A percentile compares a stretch with the other conserved stretches of the same genome.
Evolutionary conservation across 2,329 filamentous ascomycete species (phyloP).

Genomic region (Triangularia setosa): DNA sequence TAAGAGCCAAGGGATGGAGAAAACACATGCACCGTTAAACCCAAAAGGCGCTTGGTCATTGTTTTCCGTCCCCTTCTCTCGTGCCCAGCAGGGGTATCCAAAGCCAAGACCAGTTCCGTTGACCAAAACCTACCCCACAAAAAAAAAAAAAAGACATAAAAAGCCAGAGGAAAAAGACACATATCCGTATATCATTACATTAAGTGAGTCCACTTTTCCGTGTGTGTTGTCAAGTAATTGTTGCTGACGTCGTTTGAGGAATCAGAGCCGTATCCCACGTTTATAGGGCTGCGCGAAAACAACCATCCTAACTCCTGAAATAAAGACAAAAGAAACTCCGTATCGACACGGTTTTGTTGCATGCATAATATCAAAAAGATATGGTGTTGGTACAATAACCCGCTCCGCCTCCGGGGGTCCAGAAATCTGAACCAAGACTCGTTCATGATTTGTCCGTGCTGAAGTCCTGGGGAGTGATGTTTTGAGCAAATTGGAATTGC

Average conservation of each 20-base stretch:
- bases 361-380: background rate
- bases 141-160: conserved; percentile 9
- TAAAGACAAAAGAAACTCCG: background rate
- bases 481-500: conserved; percentile 45
- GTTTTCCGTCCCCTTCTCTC: background rate
- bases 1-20: background rate
- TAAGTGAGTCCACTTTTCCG: conserved; percentile 3
- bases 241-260: conserved; percentile 1
- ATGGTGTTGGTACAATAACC: conserved; percentile 17
- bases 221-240: conserved; percentile 4
- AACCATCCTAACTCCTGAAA: background rate
- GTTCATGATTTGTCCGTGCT: conserved; percentile 23
- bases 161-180: background rate
- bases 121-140: background rate
- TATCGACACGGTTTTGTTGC: background rate
- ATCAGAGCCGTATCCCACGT: background rate
- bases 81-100: conserved; percentile 10
- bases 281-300: background rate
- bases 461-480: conserved; percentile 44
- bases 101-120: background rate
- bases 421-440: background rate
- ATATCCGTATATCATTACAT: conserved; percentile 21
- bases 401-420: background rate
- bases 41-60: background rate
- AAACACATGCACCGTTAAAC: background rate